Conservation (phyloP, 768 basidiomycete genomes). For the Leccinum arenicola region DNA sequence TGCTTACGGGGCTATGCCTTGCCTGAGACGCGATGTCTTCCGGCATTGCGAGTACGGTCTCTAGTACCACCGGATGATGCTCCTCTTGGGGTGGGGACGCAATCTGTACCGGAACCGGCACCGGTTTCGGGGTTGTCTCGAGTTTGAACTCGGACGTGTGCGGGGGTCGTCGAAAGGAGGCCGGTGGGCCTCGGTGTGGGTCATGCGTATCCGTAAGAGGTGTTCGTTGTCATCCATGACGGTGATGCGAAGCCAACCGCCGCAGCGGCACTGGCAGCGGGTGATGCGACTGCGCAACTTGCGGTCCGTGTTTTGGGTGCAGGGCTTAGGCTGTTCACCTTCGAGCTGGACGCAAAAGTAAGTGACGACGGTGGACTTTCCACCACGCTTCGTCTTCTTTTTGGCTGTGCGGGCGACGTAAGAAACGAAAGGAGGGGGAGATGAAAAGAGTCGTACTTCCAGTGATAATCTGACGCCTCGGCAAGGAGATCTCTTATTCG, state of each 20-base stretch:
- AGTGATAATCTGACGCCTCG: slow-evolving; percentile 35
- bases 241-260: slow-evolving; percentile 35
- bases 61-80: slow-evolving; percentile 4
- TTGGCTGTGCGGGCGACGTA: slow-evolving; percentile 18
- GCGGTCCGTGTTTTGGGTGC: slow-evolving; percentile 32
- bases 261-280: slow-evolving; percentile 28
- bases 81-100: slow-evolving; percentile 18
- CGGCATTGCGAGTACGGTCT: slow-evolving; percentile 10
- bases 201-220: slow-evolving; percentile 36
- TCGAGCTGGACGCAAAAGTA: slow-evolving; percentile 36
- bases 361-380: slow-evolving; percentile 35
- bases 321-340: slow-evolving; percentile 34
- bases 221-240: slow-evolving; percentile 36
- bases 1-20: slow-evolving; percentile 17
- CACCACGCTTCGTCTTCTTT: slow-evolving; percentile 35
- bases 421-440: neutral
- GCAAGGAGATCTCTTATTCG: slow-evolving; percentile 34
- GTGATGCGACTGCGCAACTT: slow-evolving; percentile 35
- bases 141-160: slow-evolving; percentile 34
- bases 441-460: slow-evolving; percentile 25
- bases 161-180: slow-evolving; percentile 31
- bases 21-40: slow-evolving; percentile 21
- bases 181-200: slow-evolving; percentile 33
- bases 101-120: slow-evolving; percentile 9
- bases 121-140: slow-evolving; percentile 28